These are phyloP conservation scores for Trichoderma sp. DNA, from an alignment of 2,329 filamentous ascomycete species.

Conservation along the genomic window DNA sequence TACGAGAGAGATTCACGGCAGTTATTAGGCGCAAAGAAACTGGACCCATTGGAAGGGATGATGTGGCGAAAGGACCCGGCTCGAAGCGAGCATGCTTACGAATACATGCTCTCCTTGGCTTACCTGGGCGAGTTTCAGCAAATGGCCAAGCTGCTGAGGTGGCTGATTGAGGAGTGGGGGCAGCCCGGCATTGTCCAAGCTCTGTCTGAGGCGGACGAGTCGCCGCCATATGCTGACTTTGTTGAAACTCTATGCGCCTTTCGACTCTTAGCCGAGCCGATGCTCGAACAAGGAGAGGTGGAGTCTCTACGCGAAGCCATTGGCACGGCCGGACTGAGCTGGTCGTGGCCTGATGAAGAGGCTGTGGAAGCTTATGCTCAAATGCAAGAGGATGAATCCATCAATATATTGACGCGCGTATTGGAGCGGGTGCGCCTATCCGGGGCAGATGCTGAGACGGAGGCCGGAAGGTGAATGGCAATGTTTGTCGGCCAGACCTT, in stretches of 20 bases:
- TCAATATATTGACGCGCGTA: conserved; percentile 32
- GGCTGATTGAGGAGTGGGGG: conserved; percentile 56
- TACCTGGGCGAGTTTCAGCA: conserved; percentile 60
- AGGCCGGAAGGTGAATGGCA: background rate
- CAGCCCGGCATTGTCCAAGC: conserved; percentile 39
- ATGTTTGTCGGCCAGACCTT: background rate
- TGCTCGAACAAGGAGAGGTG: conserved; percentile 40
- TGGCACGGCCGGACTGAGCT: conserved; percentile 32
- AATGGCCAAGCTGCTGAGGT: conserved; percentile 59
- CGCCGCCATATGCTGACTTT: conserved; percentile 39
- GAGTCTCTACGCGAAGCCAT: conserved; percentile 35
- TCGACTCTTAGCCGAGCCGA: conserved; percentile 49
- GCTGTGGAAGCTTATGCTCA: conserved; percentile 41
- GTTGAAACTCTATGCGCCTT: conserved; percentile 49
- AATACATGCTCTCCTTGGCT: conserved; percentile 65
- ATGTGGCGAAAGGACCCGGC: conserved; percentile 38
- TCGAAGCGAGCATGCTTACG: conserved; percentile 48
- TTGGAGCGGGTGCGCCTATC: conserved; percentile 30
- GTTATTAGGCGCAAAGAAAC: conserved; percentile 28
- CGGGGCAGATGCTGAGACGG: conserved; percentile 3
- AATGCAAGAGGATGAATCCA: conserved; percentile 32
- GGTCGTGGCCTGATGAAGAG: conserved; percentile 44
- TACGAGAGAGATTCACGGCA: conserved; percentile 31
- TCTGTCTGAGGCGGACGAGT: conserved; percentile 39
- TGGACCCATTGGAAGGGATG: conserved; percentile 40